Base-by-base conservation (phyloP, 179 eudicot species). In the Amaranthus tricolor region DNA sequence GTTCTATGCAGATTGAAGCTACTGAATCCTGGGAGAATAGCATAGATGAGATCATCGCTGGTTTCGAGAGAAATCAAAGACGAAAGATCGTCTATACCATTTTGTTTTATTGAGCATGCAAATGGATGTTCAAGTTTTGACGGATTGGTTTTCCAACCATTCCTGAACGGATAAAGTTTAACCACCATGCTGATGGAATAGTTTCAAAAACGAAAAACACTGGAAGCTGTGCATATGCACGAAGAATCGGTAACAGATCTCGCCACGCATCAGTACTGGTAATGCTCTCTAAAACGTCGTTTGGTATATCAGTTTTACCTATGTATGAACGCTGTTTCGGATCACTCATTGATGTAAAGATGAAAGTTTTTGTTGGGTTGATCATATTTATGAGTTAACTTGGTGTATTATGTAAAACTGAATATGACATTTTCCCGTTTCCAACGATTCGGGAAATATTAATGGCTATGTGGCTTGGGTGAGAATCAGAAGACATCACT, bases 81-180 rank as follows among this genome's bases (percentile, higher is more conserved):
- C 82, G 96, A 73, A 94, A 90, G 84, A 91, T 94, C 60, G 74
- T 88, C 73, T 94, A 94, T 79, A 90, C 88, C 79, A 80, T 94
- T 74, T 89, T 96, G 61, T 92, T 88, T 74, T 94, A 94, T 76
- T 94, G 83, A 92, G 63, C 65, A 58, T 74, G 40, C 10, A 5
- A 49, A 59, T 58, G 54, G 63, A 47, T 55, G 31, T 62, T 47
- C 40, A 15, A 55, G 44, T 70, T 31, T 31, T 62, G 44, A 31
- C 12, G 10, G 7, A n/a, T 11, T 40, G 43, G 55, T 54, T 9
- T 43, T 24, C 12, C 6, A 11, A 12, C 8, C 31, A 10, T 43
- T 31, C 19, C 14, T 44, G 15, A 63, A 50, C 15, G 50, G 77
- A 43, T 74, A 9, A 19, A 63, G 10, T 44, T 66, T 55, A 62